Conservation (phyloP, 257 asterid genomes). For the Lithospermum erythrorhizon region DNA sequence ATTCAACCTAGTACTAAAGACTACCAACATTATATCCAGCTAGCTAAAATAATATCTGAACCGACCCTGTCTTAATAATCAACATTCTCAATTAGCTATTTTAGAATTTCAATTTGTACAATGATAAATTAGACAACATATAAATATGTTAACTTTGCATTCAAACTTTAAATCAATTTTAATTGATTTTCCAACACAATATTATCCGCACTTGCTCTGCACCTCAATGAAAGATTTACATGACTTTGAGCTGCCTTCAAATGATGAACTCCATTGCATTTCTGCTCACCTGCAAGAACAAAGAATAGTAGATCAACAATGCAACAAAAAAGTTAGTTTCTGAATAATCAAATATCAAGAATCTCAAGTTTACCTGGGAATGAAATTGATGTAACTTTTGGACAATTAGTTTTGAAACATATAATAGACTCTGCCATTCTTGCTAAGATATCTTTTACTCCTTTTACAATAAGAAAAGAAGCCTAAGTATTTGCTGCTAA, state of each 20-base stretch:
- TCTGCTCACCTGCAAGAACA: slow-evolving; percentile 21
- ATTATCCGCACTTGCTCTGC: slow-evolving; percentile 16
- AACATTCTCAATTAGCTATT: too few relatives aligned
- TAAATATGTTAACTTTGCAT: too few relatives aligned
- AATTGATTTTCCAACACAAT: too few relatives aligned
- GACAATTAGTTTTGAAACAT: not conserved
- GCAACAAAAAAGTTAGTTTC: not conserved
- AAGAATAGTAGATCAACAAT: not conserved
- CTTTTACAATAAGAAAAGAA: too few relatives aligned
- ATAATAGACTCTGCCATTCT: not conserved
- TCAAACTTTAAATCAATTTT: too few relatives aligned
- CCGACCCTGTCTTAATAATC: too few relatives aligned
- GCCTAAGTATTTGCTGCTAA: too few relatives aligned
- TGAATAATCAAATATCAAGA: not conserved
- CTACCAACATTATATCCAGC: too few relatives aligned
- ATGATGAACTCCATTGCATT: slow-evolving; percentile 14
- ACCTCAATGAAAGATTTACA: slow-evolving; percentile 21
- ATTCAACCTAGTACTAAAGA: too few relatives aligned
- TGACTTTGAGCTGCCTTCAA: slow-evolving; percentile 16
- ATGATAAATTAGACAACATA: too few relatives aligned
- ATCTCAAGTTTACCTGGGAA: not conserved
- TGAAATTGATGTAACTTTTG: not conserved
- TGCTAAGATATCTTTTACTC: not conserved
- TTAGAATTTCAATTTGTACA: too few relatives aligned
- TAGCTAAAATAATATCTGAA: too few relatives aligned